Base-by-base conservation (phyloP, 306 rosid species). In the Pueraria montana region DNA sequence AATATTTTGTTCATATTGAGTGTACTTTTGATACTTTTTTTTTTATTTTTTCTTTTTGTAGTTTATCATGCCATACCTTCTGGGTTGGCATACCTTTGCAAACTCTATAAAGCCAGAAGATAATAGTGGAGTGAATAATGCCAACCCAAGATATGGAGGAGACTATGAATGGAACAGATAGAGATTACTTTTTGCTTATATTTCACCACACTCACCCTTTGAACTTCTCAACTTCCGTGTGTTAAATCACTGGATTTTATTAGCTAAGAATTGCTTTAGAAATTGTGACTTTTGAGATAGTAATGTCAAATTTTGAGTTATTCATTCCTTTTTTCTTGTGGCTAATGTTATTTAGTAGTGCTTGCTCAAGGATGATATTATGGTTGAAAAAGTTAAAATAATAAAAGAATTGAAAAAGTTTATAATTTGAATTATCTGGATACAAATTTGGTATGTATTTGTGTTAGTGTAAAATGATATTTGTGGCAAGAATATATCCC, bases 81-180 rank as follows among this genome's bases (percentile, higher is more conserved):
- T 93, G 18, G 98, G 99, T 72, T 95, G 99, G 99, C 96, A 93
- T 80, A 86, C 96, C 21, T 92, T 87, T 82, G 93, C 91, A 59
- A 87, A 90, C 88, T 85, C 96, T 38, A 87, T 87, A 84, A 90
- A 61, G 82, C 92, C 97, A 7, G 97, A 90, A 8, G 90, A 88
- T 55, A 59, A 88, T 55, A 59, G 80, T 4, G 82, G 45, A 65
- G 82, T 6, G 48, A 89, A 85, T 87, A 87, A 67, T 43, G 86
- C 89, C 55, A 91, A 81, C 79, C 81, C 96, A 55, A 89, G 82
- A 73, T 91, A 81, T 40, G 98, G 98, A 7, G 93, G 95, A 77
- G 98, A 93, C 83, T 89, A 78, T 63, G 98, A 93, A 84, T 96
- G 99, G 99, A 92, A 72, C 86, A 88, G 90, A 84, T 89, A 90